Percentiles rank a stretch among this genome's conserved stretches.
These are phyloP conservation scores for Arthrocladium fulminans DNA, from an alignment of 2,329 filamentous ascomycete genomes.

Conservation along the genomic window DNA sequence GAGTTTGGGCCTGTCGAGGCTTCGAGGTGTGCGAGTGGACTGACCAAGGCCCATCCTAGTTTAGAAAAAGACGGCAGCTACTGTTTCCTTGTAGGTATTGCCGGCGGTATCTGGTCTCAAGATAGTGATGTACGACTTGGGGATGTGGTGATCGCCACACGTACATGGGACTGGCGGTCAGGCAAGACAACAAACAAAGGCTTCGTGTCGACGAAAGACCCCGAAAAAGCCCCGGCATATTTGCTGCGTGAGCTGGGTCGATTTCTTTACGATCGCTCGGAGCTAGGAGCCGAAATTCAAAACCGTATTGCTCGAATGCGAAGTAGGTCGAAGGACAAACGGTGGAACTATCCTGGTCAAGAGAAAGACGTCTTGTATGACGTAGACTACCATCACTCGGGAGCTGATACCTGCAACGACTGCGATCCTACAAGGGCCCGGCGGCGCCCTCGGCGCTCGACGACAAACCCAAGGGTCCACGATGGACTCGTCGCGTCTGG, in stretches of 20 bases:
- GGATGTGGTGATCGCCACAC: conserved; percentile 21
- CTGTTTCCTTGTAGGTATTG: conserved; percentile 24
- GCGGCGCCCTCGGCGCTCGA: neutral
- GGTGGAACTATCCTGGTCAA: neutral
- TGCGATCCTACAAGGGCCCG: neutral
- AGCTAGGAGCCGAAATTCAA: neutral
- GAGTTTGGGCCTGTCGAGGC: neutral
- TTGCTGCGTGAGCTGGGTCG: neutral
- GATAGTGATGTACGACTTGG: conserved; percentile 22
- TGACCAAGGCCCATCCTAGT: neutral
- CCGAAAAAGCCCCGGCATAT: neutral
- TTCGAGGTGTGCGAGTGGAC: neutral
- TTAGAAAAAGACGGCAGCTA: neutral
- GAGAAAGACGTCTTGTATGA: neutral
- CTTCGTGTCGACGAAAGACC: neutral
- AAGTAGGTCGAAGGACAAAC: neutral
- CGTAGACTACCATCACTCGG: neutral
- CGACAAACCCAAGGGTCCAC: conserved; percentile 10
- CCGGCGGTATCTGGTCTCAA: conserved; percentile 21
- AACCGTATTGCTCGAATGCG: neutral
- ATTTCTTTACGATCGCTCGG: neutral
- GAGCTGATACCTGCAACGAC: neutral
- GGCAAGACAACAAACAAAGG: neutral
- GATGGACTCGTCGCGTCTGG: conserved; percentile 22
- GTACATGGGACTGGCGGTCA: neutral